A percentile compares a stretch with the other conserved stretches of the same genome.
Evolutionary conservation across 257 asterid species (phyloP).

Genomic region (Cinchona pubescens): DNA sequence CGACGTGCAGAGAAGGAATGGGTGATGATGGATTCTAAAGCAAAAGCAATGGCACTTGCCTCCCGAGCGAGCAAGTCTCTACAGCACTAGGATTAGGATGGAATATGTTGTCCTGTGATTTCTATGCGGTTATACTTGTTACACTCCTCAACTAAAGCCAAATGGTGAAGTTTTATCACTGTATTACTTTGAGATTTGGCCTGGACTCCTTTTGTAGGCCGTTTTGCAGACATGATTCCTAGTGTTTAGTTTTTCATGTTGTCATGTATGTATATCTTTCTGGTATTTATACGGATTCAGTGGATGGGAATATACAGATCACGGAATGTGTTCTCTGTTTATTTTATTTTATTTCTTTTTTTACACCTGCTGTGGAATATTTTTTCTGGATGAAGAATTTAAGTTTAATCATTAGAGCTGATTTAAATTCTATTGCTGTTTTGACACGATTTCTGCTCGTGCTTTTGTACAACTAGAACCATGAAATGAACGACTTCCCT

Average conservation of each 20-base stretch:
- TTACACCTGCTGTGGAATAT: neutral
- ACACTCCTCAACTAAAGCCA: neutral
- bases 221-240: neutral
- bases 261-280: neutral
- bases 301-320: neutral
- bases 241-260: neutral
- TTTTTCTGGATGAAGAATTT: neutral
- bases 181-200: neutral
- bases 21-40: constrained; percentile 55
- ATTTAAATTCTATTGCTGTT: too few species aligned
- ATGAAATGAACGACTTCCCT: neutral
- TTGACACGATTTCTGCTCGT: neutral
- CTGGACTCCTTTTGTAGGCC: neutral
- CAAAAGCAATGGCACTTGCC: constrained; percentile 80
- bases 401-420: neutral
- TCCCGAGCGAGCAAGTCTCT: constrained; percentile 54
- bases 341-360: too few species aligned
- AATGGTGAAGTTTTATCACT: neutral
- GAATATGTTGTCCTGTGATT: neutral
- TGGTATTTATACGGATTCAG: neutral
- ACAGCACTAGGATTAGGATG: constrained; percentile 35
- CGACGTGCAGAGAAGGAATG: constrained; percentile 82
- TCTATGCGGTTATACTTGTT: neutral
- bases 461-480: neutral
- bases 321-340: too few species aligned